These are phyloP conservation scores for Dalbergia oliveri DNA, from an alignment of 306 rosid species.

Conservation along the genomic window DNA sequence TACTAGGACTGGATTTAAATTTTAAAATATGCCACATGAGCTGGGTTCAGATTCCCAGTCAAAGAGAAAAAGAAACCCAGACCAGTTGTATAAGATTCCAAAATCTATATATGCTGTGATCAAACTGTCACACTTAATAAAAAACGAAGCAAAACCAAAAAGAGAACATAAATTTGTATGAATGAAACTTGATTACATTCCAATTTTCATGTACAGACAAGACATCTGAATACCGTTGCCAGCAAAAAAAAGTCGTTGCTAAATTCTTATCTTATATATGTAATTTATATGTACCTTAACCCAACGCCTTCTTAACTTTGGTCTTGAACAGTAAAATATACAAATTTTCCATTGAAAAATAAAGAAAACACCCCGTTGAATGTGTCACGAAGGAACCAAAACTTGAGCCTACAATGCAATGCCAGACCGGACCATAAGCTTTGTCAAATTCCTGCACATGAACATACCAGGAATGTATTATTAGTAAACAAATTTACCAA, in stretches of 20 bases:
- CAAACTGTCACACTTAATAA: conserved; percentile 28
- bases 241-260: conserved; percentile 31
- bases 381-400: conserved; percentile 98
- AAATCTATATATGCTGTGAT: not conserved
- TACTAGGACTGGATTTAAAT: not conserved
- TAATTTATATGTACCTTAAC: conserved; percentile 49
- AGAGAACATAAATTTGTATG: not conserved
- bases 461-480: conserved; percentile 29
- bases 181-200: conserved; percentile 37
- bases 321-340: conserved; percentile 83
- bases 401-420: conserved; percentile 93
- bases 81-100: conserved; percentile 21
- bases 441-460: conserved; percentile 90
- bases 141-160: not conserved
- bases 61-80: conserved; percentile 20
- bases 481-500: conserved; percentile 21
- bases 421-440: conserved; percentile 98
- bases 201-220: conserved; percentile 51
- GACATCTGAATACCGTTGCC: conserved; percentile 34
- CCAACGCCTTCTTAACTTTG: conserved; percentile 72
- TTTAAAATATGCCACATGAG: conserved; percentile 27
- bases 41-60: conserved; percentile 26
- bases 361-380: conserved; percentile 90
- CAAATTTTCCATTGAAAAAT: conserved; percentile 85
- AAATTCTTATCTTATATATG: conserved; percentile 25